phyloP scores from a whole-genome alignment of 108 stramenopile species.

The Cyclotella atomus region DNA sequence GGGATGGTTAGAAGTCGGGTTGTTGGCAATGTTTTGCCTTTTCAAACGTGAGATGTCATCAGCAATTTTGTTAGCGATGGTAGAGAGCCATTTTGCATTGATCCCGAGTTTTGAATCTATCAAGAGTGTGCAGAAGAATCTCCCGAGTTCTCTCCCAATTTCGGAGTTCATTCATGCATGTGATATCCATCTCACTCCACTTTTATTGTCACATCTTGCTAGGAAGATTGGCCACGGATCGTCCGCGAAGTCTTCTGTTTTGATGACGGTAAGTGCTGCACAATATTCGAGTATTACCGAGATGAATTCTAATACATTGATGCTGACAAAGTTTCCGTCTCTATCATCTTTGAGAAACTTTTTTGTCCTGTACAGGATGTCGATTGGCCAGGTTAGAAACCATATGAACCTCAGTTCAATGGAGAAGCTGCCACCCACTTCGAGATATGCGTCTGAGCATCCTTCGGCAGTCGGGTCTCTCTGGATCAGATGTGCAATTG shows the following conservation, averaged over 20 bases:
- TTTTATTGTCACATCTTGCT: slow-evolving; percentile 6
- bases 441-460: not conserved
- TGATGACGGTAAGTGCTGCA: not conserved
- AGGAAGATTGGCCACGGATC: not conserved
- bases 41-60: slow-evolving; percentile 14
- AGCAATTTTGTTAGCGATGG: slow-evolving; percentile 9
- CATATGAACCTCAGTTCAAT: not conserved
- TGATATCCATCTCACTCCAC: not conserved
- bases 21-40: not conserved
- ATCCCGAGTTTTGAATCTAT: slow-evolving; percentile 2
- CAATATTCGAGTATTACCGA: not conserved
- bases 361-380: not conserved
- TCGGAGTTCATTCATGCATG: not conserved
- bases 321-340: not conserved
- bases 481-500: slow-evolving; percentile 4
- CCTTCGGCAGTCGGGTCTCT: not conserved
- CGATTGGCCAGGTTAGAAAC: not conserved
- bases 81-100: slow-evolving; percentile 12
- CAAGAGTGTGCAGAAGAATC: slow-evolving; percentile 1
- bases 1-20: not conserved
- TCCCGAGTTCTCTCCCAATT: slow-evolving; percentile 7
- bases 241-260: not conserved
- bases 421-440: not conserved
- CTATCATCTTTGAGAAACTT: not conserved
- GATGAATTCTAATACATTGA: slow-evolving; percentile 1